Conservation (phyloP, 768 basidiomycete genomes). For the Boletus tylopilopsis region DNA sequence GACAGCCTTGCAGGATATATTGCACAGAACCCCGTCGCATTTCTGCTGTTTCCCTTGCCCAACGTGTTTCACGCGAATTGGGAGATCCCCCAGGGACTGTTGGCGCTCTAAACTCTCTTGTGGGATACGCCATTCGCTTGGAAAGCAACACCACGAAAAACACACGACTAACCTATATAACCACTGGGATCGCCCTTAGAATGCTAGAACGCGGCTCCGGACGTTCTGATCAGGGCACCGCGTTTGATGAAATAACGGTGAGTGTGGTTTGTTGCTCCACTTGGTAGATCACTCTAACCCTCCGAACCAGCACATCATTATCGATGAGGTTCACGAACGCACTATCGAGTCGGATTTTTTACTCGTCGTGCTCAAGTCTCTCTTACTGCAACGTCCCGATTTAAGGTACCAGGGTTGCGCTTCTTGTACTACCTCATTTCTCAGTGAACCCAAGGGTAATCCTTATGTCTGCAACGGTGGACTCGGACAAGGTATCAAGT, state of each 20-base stretch:
- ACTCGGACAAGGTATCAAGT: slow-evolving; percentile 82
- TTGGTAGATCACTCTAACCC: not conserved
- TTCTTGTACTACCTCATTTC: not conserved
- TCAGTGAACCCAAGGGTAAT: slow-evolving; percentile 51
- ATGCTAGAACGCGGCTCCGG: slow-evolving; percentile 91
- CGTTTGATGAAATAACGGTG: slow-evolving; percentile 95
- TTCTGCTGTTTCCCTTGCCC: slow-evolving; percentile 92
- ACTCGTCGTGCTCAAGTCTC: slow-evolving; percentile 84
- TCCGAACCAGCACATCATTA: slow-evolving; percentile 74
- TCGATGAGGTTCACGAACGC: slow-evolving; percentile 98
- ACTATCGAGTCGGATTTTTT: slow-evolving; percentile 98
- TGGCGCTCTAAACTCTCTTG: slow-evolving; percentile 73
- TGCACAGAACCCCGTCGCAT: slow-evolving; percentile 96
- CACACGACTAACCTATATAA: slow-evolving; percentile 81
- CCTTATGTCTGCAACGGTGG: slow-evolving; percentile 95
- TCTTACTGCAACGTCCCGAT: slow-evolving; percentile 71
- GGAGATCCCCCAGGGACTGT: slow-evolving; percentile 79
- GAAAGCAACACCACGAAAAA: slow-evolving; percentile 81
- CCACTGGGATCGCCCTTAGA: slow-evolving; percentile 91
- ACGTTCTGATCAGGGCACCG: slow-evolving; percentile 63
- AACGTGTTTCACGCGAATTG: slow-evolving; percentile 87
- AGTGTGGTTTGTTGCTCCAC: slow-evolving; percentile 18
- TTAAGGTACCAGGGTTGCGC: slow-evolving; percentile 59
- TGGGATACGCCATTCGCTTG: slow-evolving; percentile 92
- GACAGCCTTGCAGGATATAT: slow-evolving; percentile 83